A percentile compares a stretch with the other conserved stretches of the same genome.
These are phyloP conservation scores for Monosporascus sp. DNA, from an alignment of 2,329 filamentous ascomycete genomes.

Conservation along the genomic window DNA sequence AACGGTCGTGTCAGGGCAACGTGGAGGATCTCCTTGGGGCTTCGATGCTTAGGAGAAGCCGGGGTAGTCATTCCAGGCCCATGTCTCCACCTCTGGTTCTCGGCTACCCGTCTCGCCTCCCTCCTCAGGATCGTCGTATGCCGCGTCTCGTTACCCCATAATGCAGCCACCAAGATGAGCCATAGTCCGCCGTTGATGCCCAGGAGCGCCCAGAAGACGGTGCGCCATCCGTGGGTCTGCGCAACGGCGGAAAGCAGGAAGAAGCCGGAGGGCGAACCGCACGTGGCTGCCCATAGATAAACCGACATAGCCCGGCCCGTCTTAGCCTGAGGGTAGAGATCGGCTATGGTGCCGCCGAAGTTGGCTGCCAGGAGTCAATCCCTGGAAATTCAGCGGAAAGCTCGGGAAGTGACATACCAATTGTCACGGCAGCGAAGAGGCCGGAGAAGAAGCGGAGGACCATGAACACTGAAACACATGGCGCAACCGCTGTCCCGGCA, in stretches of 20 bases:
- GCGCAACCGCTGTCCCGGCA: constrained; percentile 36
- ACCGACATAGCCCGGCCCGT: constrained; percentile 31
- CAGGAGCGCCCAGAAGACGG: constrained; percentile 41
- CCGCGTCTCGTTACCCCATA: constrained; percentile 33
- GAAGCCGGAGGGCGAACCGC: constrained; percentile 39
- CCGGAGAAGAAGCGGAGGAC: constrained; percentile 38
- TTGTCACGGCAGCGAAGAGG: constrained; percentile 34
- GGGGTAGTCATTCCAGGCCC: constrained; percentile 17
- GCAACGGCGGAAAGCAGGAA: constrained; percentile 41
- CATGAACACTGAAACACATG: constrained; percentile 36
- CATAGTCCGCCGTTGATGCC: constrained; percentile 38
- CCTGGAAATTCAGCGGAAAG: neutral
- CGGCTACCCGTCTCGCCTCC: constrained; percentile 25
- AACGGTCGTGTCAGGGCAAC: constrained; percentile 41
- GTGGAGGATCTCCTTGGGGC: constrained; percentile 32
- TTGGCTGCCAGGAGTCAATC: constrained; percentile 19
- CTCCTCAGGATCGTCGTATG: constrained; percentile 38
- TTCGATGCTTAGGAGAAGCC: constrained; percentile 30
- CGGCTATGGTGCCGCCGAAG: constrained; percentile 39
- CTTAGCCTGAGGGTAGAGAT: constrained; percentile 36
- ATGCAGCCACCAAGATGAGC: constrained; percentile 33
- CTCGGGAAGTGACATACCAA: constrained; percentile 6
- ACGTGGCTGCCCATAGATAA: constrained; percentile 40
- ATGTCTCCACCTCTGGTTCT: constrained; percentile 15
- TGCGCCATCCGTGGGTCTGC: constrained; percentile 35